Percentiles rank a stretch among this genome's conserved stretches.
These are phyloP conservation scores for Pseudocercospora fuligena DNA, from an alignment of 2,329 filamentous ascomycete genomes.

Conservation along the genomic window DNA sequence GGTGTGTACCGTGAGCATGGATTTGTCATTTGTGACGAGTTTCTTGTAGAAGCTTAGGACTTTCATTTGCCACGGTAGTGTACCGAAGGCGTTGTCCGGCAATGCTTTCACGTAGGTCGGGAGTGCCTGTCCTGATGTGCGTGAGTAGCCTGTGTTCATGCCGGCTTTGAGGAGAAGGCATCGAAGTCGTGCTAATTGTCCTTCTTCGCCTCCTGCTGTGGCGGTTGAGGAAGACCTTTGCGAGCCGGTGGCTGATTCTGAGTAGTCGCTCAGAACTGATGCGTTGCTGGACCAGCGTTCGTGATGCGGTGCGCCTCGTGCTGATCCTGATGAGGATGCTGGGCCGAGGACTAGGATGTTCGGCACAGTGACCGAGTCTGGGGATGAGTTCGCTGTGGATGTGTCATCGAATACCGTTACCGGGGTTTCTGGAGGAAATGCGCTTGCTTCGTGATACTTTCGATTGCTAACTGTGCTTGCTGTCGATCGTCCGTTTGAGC, in stretches of 20 bases:
- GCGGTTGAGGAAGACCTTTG: constrained; percentile 74
- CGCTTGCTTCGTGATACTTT: constrained; percentile 50
- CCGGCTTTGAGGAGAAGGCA: constrained; percentile 81
- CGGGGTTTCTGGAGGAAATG: constrained; percentile 77
- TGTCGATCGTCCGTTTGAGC: constrained; percentile 45
- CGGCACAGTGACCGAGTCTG: constrained; percentile 71
- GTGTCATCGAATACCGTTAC: constrained; percentile 96
- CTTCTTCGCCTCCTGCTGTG: constrained; percentile 70
- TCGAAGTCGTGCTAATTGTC: constrained; percentile 77
- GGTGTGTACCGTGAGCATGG: constrained; percentile 61
- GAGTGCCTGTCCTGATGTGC: constrained; percentile 62
- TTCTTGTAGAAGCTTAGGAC: constrained; percentile 81
- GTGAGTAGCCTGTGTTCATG: constrained; percentile 79
- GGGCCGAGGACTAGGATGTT: constrained; percentile 89
- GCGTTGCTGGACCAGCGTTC: constrained; percentile 79
- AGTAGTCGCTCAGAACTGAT: constrained; percentile 79
- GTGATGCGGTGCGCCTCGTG: constrained; percentile 54
- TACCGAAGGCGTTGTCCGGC: constrained; percentile 78
- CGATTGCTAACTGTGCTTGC: constrained; percentile 52
- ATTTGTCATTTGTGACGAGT: constrained; percentile 73
- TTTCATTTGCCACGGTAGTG: constrained; percentile 69
- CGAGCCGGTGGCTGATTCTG: constrained; percentile 63
- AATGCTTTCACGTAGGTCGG: constrained; percentile 78
- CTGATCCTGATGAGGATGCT: constrained; percentile 44
- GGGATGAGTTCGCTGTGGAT: constrained; percentile 72